Conservation (phyloP, 345 rosid genomes). For the Hibiscus trionum region DNA sequence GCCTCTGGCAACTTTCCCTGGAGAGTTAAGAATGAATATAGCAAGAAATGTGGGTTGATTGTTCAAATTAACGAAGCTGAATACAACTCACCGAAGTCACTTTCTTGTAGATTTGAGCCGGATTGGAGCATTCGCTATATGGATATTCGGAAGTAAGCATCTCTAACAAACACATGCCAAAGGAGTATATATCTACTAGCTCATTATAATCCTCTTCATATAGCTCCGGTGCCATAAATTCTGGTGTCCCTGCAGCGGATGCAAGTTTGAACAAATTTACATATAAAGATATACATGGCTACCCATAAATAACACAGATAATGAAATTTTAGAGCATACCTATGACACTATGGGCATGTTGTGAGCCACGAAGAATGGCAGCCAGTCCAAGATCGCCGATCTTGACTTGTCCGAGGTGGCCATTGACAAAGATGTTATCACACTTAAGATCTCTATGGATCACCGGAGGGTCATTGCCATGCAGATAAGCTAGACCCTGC, state of each 20-base stretch:
- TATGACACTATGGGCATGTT: conserved; percentile 83
- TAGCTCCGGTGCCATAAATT: conserved; percentile 96
- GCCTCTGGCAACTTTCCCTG: conserved; percentile 91
- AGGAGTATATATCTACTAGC: conserved; percentile 85
- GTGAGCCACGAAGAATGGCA: conserved; percentile 64
- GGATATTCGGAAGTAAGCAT: conserved; percentile 90
- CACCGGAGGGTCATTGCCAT: conserved; percentile 82
- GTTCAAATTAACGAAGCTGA: not conserved
- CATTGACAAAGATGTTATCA: conserved; percentile 88
- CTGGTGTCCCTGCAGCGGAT: conserved; percentile 70
- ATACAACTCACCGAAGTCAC: conserved; percentile 62
- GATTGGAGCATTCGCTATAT: conserved; percentile 79
- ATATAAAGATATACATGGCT: not conserved
- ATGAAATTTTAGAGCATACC: conserved; percentile 25
- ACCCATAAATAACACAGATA: not conserved
- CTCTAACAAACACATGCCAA: conserved; percentile 93
- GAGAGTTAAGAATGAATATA: not conserved
- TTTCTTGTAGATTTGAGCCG: conserved; percentile 95
- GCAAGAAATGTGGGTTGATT: not conserved
- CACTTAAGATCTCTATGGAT: conserved; percentile 95
- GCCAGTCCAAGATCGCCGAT: conserved; percentile 95
- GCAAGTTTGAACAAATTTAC: not conserved
- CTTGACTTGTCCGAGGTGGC: conserved; percentile 90
- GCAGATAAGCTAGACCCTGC: conserved; percentile 61
- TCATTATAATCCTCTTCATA: conserved; percentile 93